These are phyloP conservation scores for Chloris gayana DNA, from an alignment of 176 grass and related monocot genomes.

Conservation along the genomic window DNA sequence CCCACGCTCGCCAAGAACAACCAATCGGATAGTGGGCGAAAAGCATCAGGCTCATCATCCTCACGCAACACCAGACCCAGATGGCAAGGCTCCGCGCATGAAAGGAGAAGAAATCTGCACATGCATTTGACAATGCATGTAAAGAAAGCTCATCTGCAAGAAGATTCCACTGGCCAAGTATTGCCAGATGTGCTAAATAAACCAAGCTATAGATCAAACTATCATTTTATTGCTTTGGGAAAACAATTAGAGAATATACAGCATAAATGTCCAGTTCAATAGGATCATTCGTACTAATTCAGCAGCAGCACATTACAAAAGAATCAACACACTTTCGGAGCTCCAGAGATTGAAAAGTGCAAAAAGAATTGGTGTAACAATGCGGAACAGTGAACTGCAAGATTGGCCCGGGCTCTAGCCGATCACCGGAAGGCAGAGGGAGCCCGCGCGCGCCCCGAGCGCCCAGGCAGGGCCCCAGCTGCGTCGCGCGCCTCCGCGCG, in stretches of 20 bases:
- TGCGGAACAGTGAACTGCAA: neutral
- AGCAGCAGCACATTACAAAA: conserved; percentile 17
- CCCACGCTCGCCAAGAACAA: neutral
- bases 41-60: neutral
- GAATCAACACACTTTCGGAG: neutral
- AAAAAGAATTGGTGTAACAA: neutral
- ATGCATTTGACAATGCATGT: conserved; percentile 8
- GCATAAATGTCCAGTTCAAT: neutral
- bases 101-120: neutral
- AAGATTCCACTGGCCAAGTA: neutral
- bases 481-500: too few relatives aligned
- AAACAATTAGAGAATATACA: neutral
- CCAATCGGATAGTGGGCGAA: neutral
- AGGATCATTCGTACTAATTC: neutral
- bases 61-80: neutral
- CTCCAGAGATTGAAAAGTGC: neutral
- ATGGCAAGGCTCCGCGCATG: neutral
- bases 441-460: too few relatives aligned
- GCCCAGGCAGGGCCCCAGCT: too few relatives aligned
- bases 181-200: neutral
- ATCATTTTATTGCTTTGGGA: neutral
- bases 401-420: too few relatives aligned
- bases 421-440: too few relatives aligned
- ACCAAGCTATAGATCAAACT: neutral
- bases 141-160: neutral